Evolutionary conservation across 768 basidiomycete species (phyloP).

Genomic region (Suillus tomentosus): DNA sequence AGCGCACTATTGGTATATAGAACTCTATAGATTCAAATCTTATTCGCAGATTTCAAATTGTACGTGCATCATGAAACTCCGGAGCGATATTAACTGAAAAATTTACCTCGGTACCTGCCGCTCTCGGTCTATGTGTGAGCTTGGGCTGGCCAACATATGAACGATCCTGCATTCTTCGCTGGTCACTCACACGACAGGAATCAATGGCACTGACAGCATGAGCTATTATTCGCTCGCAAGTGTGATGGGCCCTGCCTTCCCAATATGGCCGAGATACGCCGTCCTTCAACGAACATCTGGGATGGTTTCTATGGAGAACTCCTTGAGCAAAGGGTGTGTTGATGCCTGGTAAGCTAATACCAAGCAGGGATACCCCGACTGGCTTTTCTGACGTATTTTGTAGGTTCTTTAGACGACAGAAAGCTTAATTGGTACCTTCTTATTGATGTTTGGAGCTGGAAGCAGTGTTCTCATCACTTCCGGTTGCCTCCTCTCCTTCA

Average conservation of each 20-base stretch:
- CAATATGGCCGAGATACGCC: constrained; percentile 64
- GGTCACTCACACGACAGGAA: constrained; percentile 19
- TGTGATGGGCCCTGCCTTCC: constrained; percentile 88
- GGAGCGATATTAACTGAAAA: neutral
- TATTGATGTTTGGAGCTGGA: constrained; percentile 67
- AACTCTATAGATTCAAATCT: neutral
- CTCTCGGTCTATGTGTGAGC: constrained; percentile 5
- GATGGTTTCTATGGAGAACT: constrained; percentile 78
- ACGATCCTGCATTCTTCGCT: constrained; percentile 19
- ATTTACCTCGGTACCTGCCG: neutral
- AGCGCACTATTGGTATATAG: too few species aligned
- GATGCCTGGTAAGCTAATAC: constrained; percentile 65
- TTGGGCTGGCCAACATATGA: constrained; percentile 26
- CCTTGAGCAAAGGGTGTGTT: constrained; percentile 65
- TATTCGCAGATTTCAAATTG: neutral
- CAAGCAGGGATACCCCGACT: constrained; percentile 5
- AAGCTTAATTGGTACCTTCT: constrained; percentile 78
- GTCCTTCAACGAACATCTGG: constrained; percentile 39
- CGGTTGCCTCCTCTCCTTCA: constrained; percentile 58
- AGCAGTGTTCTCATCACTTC: constrained; percentile 86
- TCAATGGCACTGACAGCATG: constrained; percentile 28
- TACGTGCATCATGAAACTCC: neutral
- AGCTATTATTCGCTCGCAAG: constrained; percentile 71
- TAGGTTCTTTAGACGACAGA: constrained; percentile 80
- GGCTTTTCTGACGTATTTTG: constrained; percentile 8